Base-by-base conservation (phyloP, 75 land plant species). In the Picea glauca region DNA sequence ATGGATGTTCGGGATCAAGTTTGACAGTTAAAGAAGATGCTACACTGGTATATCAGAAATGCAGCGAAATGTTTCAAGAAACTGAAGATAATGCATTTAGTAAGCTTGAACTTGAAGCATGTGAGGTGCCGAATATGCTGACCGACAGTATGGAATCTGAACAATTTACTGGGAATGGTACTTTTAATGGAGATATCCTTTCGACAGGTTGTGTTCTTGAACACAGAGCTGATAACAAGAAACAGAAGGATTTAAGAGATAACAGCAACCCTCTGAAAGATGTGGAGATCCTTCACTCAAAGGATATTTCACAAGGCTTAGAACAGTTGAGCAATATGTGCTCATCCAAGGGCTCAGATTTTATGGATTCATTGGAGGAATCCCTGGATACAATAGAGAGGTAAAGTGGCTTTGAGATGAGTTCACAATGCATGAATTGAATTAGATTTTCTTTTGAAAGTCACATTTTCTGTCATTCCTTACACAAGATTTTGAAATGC, bases 81-180 rank as follows among this genome's bases (percentile, higher is more conserved):
- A 57, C 54, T 76, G 67, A 30, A 13, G 74, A 76, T 50, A 58
- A 33, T 60, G 43, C 32, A 76, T 21, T 68, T 35, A n/a, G 58
- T n/a, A 23, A 58, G 50, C 20, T 8, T 20, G n/a, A 70, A 70
- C 23, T 40, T 70, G 74, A 43, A 21, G 23, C 13, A 43, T 35
- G 74, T n/a, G 43, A 43, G 46, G 74, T 70, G 74, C 74, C n/a
- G 20, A 15, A 70, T 43, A 43, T 70, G 74, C 21, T 8, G 11
- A 50, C 56, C 1, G 56, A 43, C 13, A 20, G 54, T 70, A 70
- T 6, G 40, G 13, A n/a, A 43, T 20, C 23, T 7, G 56, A 20
- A 70, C 18, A 21, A 15, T 15, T 43, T 9, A 18, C 21, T 70
- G 74, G 11, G 3, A 70, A 70, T 20, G 54, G 50, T 7, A 8